Base-by-base conservation (phyloP, 768 basidiomycete species). In the Xanthoconium purpureum region DNA sequence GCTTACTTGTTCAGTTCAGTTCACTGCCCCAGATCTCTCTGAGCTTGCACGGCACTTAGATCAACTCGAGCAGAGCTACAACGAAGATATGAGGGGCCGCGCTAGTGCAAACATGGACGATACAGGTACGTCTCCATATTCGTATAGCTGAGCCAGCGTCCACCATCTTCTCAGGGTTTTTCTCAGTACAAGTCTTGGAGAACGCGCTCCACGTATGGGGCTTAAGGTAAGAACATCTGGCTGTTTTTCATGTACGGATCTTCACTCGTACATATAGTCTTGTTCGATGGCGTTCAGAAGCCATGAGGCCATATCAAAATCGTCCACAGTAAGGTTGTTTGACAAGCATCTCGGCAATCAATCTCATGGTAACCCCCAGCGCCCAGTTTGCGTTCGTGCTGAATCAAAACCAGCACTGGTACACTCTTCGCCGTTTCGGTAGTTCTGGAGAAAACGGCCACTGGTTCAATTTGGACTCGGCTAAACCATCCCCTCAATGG, bases 401-500 rank as follows among this genome's bases (percentile, higher is more conserved):
- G 35, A 92, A 97, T 67, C 80, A 88, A 44, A 77, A 87, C 46
- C 85, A 90, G 51, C 94, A 96, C 64, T 97, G 94, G 94, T 91
- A 90, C 66, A 88, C 92, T 10, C 76, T 93, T 33, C 84, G 91
- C 44, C 83, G 89, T 18, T 95, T 95, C 66, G 91, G 91, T 18
- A 68, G 64, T 50, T 76, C 80, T 15, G 72, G 71, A 17, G 61
- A 67, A 45, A 74, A 77, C 50, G 85, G 83, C 13, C 85, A 91
- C 68, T 94, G 92, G 92, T 94, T 91, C 74, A 93, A 95, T 69
- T 78, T 96, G 11, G 89, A 95, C 66, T 94, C 93, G 10, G 86
- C 80, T 61, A 74, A 87, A 14, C 58, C 76, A 35, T 68, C 72
- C 6, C 93, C 94, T 10, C 85, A 93, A 69, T 92, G 91, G 89